A percentile compares a stretch with the other conserved stretches of the same genome.
These are phyloP conservation scores for Arabidopsis hybrid DNA, from an alignment of 441 rosid genomes.

Conservation along the genomic window DNA sequence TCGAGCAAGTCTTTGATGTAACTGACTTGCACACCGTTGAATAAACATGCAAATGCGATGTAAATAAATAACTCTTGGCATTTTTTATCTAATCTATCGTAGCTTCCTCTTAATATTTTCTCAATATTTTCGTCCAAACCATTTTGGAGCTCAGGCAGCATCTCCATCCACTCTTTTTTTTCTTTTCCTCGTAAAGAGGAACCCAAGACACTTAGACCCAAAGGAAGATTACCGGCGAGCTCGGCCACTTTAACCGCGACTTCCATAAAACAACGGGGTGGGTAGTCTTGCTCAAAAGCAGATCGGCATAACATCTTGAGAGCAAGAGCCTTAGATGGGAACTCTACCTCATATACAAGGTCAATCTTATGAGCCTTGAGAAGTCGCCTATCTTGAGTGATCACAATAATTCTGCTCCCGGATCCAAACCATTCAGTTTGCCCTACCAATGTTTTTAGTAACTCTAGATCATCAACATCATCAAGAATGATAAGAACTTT, in stretches of 20 bases:
- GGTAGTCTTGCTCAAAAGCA: slow-evolving; percentile 28
- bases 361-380: background rate
- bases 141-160: too few species aligned
- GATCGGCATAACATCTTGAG: slow-evolving; percentile 27
- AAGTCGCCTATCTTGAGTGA: too few species aligned
- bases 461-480: background rate
- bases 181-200: background rate
- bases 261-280: too few species aligned
- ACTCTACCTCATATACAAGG: background rate
- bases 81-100: too few species aligned
- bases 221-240: too few species aligned
- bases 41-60: background rate
- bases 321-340: slow-evolving; percentile 6
- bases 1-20: background rate
- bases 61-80: slow-evolving; percentile 25
- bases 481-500: slow-evolving; percentile 33
- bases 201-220: too few species aligned
- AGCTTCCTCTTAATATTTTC: slow-evolving; percentile 17
- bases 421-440: background rate
- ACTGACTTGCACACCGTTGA: background rate
- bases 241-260: too few species aligned
- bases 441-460: background rate
- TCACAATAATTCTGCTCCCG: too few species aligned
- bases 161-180: background rate
- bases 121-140: background rate